Evolutionary conservation across 2,329 filamentous ascomycete genomes (phyloP).

Genomic region (Chaetomium sp.): DNA sequence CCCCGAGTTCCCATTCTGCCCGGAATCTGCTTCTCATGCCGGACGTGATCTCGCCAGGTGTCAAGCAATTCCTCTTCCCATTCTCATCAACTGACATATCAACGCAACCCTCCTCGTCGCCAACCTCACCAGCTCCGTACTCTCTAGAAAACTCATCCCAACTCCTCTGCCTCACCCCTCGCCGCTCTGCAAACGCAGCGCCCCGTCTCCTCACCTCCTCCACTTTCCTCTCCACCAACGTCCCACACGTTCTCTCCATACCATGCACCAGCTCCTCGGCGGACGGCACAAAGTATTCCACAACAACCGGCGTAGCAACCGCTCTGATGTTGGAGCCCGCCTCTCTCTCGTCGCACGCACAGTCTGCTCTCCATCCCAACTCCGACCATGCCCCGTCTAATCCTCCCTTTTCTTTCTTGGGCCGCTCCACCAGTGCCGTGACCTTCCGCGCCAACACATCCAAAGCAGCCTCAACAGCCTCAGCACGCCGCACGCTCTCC

Average conservation of each 20-base stretch:
- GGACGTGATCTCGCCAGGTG: background rate
- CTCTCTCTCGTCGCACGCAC: background rate
- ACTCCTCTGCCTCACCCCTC: background rate
- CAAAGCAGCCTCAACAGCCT: background rate
- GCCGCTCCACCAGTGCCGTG: background rate
- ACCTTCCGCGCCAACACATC: background rate
- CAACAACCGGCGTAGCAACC: background rate
- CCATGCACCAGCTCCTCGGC: background rate
- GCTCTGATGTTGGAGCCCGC: background rate
- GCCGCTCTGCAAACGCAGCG: background rate
- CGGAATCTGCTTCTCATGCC: background rate
- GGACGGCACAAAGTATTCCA: background rate
- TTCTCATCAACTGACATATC: background rate
- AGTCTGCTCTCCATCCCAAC: background rate
- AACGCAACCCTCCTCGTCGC: background rate
- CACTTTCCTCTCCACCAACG: background rate
- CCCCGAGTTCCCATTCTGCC: background rate
- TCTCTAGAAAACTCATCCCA: background rate
- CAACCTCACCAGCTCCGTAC: background rate
- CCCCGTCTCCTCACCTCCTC: background rate
- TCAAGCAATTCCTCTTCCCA: background rate
- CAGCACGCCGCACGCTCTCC: background rate
- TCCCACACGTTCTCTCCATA: background rate
- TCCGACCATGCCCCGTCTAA: background rate
- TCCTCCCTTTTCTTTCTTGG: background rate